Base-by-base conservation (phyloP, 257 asterid genomes). In the Galeopsis tetrahit region DNA sequence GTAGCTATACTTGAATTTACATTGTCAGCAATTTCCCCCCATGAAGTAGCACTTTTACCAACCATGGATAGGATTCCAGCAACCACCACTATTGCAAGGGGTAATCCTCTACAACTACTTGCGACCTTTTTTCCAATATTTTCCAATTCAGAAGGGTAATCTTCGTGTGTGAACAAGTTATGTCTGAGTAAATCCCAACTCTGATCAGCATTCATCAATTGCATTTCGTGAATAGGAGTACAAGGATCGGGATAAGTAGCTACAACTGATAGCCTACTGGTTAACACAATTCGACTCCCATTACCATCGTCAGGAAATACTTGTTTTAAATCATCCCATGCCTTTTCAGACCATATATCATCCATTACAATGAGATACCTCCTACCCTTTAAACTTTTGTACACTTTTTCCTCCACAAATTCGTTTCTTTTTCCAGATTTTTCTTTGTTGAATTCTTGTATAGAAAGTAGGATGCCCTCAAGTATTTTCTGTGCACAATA, bases 251-350 rank as follows among this genome's bases (percentile, higher is more conserved):
- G 66, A 35, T 34, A 60, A 9, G 66, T 44, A 34, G 66, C 66
- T 11, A 60, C 44, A 60, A 8, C 66, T 13, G 43, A 33, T 6
- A 71, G 68, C 61, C 75, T 59, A 0, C 38, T 59, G 21, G 75
- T 71, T 60, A 57, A 32, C 40, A 57, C 2, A 57, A 57, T 57
- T 31, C 63, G 40, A 14, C 58, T 52, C 15, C 58, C 36, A 55
- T 55, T 55, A 21, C 62, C 62, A 55, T 55, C 62, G 9, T 60
- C 66, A 34, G 66, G 66, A 60, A 60, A 11, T 6, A 60, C 44
- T 11, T 2, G 14, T 34, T 11, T 60, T 13, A 60, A 34, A 60
- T 71, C 75, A 14, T 71, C 69, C 75, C 65, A 71, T 5, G 66
- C 44, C 13, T 60, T 60, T 60, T 1, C 35, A 34, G 44, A 7